Base-by-base conservation (phyloP, 148 eudicot genomes). In the Simmondsia chinensis region DNA sequence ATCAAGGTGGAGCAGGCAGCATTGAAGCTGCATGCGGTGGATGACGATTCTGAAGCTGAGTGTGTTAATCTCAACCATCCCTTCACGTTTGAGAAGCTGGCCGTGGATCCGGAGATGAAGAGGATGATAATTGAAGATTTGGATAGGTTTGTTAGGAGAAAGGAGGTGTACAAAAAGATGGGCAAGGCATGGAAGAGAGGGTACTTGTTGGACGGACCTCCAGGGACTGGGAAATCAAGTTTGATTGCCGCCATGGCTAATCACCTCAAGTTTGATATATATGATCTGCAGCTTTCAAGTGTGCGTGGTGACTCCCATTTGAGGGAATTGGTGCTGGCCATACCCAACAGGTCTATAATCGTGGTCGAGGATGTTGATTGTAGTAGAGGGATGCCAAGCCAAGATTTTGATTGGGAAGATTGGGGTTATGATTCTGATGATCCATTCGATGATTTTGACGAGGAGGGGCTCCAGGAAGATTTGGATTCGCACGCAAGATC, bases 151-250 rank as follows among this genome's bases (percentile, higher is more conserved):
- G 57, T 52, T 0, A 17, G 30, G 26, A 39, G 47, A 16, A 39
- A 9, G 14, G 47, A 52, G 28, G 39, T 17, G 2, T 29, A 28
- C 9, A 18, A 15, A 10, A 52, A 33, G 20, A 33, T 44, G 18
- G 33, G 48, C 5, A 44, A 44, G 48, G 34, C 33, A 16, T 44
- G 48, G 48, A 44, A 44, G 33, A 44, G 48, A 7, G 33, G 48
- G 7, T 44, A 25, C 10, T 27, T 26, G 33, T 16, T 44, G 33
- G 20, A 44, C 17, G 48, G 48, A 3, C 48, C 48, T 3, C 48
- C 48, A 5, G 48, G 57, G 9, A 40, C 57, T 4, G 39, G 57
- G 9, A 52, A 39, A 33, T 52, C 47, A 4, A 52, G 57, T 20
- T 30, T 52, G 29, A 29, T 52, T 11, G 39, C 28, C 2, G 30